Conservation (phyloP, 768 basidiomycete genomes). For the Chalciporus pseudorubinellus region DNA sequence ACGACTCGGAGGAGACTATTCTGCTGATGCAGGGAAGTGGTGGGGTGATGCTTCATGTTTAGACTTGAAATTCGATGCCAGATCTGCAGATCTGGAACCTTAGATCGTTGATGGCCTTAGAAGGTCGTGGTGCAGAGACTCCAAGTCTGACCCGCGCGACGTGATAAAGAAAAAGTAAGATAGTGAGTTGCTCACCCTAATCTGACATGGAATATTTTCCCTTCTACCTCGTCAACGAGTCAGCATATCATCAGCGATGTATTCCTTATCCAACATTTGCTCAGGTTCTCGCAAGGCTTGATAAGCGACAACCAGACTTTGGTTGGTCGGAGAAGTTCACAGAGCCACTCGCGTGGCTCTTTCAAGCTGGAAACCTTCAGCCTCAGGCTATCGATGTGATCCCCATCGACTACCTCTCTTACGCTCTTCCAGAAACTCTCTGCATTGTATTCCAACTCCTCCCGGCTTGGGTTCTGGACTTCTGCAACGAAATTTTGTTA, state of each 20-base stretch:
- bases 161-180: too few relatives aligned
- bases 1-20: not conserved
- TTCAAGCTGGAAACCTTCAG: not conserved
- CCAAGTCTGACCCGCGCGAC: too few relatives aligned
- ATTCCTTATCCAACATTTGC: not conserved
- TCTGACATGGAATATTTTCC: not conserved
- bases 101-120: too few relatives aligned
- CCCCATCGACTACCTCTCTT: not conserved
- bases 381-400: too few relatives aligned
- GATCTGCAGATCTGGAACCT: too few relatives aligned
- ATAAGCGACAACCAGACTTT: not conserved
- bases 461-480: not conserved
- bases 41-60: too few relatives aligned
- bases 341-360: not conserved
- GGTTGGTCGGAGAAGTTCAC: not conserved
- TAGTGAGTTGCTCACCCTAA: too few relatives aligned
- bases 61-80: too few relatives aligned
- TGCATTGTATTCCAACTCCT: not conserved
- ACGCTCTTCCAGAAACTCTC: not conserved
- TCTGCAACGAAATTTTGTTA: not conserved
- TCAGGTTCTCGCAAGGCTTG: not conserved
- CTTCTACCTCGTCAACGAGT: not conserved
- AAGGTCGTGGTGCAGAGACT: too few relatives aligned
- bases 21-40: too few relatives aligned
- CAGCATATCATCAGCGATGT: not conserved